Base-by-base conservation (phyloP, 331 rosid species). In the Quercus phellos region DNA sequence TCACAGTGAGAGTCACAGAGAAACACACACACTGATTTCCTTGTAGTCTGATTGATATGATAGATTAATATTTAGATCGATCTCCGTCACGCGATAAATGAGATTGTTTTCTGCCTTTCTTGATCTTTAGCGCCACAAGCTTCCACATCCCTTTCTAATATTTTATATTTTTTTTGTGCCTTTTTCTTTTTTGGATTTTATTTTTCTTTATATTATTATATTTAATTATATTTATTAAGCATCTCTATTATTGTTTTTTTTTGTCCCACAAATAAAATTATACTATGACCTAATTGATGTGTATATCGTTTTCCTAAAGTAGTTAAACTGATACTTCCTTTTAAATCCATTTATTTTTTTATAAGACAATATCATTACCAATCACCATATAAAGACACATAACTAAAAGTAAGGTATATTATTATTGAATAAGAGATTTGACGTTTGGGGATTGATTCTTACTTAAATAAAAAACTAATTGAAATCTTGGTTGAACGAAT, bases 121-220 rank as follows among this genome's bases (percentile, higher is more conserved):
- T 54, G 77, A 18, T 13, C 38, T 51, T 63, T 27, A 27, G 35
- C 80, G 58, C 78, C 51, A 26, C 77, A 30, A 17, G 61, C 82
- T 50, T 87, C 77, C 80, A 77, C 89, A 87, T 81, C 74, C 71
- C 66, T 55, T 50, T 74, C 29, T 54, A 56, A 10, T 17, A 38
- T 50, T 14, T 7, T n/a, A 21, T 51, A 24, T 77, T 0, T 35
- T 6, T 32, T 32, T 12, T 10, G 29, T 17, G 43, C 13, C 38
- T 32, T 53, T 0, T 61, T 61, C 4, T 59, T 19, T 70, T 1
- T 22, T 68, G 13, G 18, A 56, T 5, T 46, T 46, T 19, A 21
- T 14, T 35, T 35, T 7, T 38, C 46, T 2, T 7, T 38, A 38
- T 38, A 7, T 38, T 38, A 38, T 38, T 38, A 19, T 35, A 4